Evolutionary conservation across 1,139 yeast genomes (phyloP).

Genomic region (Hansenula sp.): DNA sequence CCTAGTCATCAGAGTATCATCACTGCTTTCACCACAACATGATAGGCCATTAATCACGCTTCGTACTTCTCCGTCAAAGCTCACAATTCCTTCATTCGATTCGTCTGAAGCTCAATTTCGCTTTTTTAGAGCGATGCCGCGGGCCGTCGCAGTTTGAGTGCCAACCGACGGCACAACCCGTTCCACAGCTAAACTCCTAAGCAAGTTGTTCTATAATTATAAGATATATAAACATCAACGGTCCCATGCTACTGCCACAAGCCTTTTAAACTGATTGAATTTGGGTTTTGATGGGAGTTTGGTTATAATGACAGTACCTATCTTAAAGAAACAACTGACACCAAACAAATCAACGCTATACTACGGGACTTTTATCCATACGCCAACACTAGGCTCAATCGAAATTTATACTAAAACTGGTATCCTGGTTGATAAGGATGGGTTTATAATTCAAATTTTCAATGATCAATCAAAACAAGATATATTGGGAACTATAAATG

Average conservation of each 20-base stretch:
- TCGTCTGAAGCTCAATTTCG: too few relatives aligned
- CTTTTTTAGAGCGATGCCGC: too few relatives aligned
- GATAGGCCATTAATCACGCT: too few relatives aligned
- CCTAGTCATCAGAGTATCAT: too few relatives aligned
- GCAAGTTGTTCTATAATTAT: too few relatives aligned
- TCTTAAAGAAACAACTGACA: background rate
- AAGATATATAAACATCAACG: background rate
- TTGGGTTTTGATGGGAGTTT: conserved; percentile 1
- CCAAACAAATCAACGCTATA: conserved; percentile 5
- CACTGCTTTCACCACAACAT: too few relatives aligned
- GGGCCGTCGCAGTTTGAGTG: too few relatives aligned
- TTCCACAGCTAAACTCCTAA: background rate
- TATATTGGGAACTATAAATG: conserved; percentile 3
- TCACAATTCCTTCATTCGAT: too few relatives aligned
- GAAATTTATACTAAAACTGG: conserved; percentile 45
- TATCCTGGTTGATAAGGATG: conserved; percentile 47
- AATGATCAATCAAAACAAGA: conserved; percentile 11
- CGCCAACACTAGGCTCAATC: conserved; percentile 42
- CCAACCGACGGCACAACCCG: too few relatives aligned
- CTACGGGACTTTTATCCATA: conserved; percentile 55
- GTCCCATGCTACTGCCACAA: too few relatives aligned
- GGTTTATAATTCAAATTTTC: conserved; percentile 41
- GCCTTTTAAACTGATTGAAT: too few relatives aligned
- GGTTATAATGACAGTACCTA: conserved; percentile 1
- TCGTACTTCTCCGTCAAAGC: too few relatives aligned